phyloP scores from a whole-genome alignment of 1,284 basidiomycete genomes.

The Melampsora americana region DNA sequence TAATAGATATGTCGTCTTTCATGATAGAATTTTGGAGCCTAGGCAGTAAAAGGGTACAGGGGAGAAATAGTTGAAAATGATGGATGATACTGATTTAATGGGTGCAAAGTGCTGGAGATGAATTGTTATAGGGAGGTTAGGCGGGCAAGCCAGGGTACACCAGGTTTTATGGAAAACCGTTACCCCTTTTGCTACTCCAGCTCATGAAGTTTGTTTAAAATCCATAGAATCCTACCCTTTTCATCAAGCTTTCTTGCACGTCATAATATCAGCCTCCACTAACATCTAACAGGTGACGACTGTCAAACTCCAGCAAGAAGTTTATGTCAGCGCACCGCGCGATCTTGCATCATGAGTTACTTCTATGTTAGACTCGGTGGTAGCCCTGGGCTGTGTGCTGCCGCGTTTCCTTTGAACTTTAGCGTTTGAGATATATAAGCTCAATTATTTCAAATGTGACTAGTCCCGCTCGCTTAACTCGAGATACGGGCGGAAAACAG shows the following conservation, averaged over 20 bases:
- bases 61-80: neutral
- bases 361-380: too few species aligned
- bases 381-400: too few species aligned
- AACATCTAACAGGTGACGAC: too few species aligned
- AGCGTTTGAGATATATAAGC: too few species aligned
- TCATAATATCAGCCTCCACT: neutral
- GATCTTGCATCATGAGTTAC: too few species aligned
- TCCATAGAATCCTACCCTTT: neutral
- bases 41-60: neutral
- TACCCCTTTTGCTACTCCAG: neutral
- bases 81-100: neutral
- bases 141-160: neutral
- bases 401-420: too few species aligned
- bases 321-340: too few species aligned
- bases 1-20: neutral
- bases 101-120: neutral
- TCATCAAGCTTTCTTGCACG: neutral
- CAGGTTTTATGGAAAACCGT: neutral
- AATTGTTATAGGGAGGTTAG: neutral
- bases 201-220: neutral
- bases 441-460: too few species aligned
- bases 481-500: too few species aligned
- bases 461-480: too few species aligned
- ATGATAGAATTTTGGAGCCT: neutral
- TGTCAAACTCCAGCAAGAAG: too few species aligned